Conservation (phyloP, 352 stramenopile species). For the Pythium periplocum region DNA sequence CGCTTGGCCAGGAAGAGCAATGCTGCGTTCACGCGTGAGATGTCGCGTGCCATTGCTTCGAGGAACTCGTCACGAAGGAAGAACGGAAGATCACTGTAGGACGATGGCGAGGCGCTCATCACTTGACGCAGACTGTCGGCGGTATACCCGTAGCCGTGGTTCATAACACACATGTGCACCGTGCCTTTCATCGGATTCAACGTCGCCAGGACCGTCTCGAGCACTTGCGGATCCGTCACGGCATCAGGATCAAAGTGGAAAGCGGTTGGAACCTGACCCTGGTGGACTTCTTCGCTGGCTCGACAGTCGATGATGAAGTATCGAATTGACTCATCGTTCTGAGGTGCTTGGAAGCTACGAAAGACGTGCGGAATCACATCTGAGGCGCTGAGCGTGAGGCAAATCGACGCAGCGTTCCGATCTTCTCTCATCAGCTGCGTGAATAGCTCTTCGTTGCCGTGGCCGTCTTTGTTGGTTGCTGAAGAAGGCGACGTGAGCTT, state of each 20-base stretch:
- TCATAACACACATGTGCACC: conserved; percentile 78
- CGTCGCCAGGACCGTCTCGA: conserved; percentile 67
- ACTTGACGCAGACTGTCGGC: conserved; percentile 47
- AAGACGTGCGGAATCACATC: conserved; percentile 74
- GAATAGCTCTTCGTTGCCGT: conserved; percentile 40
- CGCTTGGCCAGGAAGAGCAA: conserved; percentile 71
- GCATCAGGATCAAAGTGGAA: conserved; percentile 73
- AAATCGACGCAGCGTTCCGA: conserved; percentile 37
- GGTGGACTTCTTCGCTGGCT: conserved; percentile 26
- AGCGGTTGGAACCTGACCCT: conserved; percentile 65
- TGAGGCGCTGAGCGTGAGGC: conserved; percentile 44
- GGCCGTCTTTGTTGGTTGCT: conserved; percentile 17
- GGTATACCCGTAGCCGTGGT: conserved; percentile 66
- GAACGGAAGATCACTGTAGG: conserved; percentile 24
- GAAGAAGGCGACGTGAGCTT: conserved; percentile 13
- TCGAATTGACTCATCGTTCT: conserved; percentile 33
- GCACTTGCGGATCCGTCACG: conserved; percentile 36
- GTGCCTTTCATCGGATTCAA: conserved; percentile 55
- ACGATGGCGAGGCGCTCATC: conserved; percentile 5
- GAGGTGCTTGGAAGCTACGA: conserved; percentile 47
- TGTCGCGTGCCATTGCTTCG: conserved; percentile 59
- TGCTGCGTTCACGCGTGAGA: conserved; percentile 57
- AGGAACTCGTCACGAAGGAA: conserved; percentile 50
- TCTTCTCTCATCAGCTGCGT: conserved; percentile 47
- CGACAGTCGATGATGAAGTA: conserved; percentile 83